Evolutionary conservation across 371 early-diverging fungal genomes (phyloP).

Genomic region (Syncephalis plumigaleata): DNA sequence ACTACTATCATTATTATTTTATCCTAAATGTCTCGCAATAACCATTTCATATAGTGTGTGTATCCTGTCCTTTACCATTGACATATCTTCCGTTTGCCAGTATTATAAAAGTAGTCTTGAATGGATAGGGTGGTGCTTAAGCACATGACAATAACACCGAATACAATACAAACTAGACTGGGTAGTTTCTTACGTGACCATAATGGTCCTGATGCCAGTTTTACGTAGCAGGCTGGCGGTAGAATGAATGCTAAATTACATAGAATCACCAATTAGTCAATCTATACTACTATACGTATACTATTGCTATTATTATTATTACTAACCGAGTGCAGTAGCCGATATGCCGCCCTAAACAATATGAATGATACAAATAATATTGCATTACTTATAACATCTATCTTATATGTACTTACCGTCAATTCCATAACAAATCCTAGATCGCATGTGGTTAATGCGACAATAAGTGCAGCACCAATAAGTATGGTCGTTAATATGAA

Average conservation of each 20-base stretch:
- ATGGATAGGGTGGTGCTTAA: constrained; percentile 27
- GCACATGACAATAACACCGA: constrained; percentile 45
- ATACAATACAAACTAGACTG: constrained; percentile 35
- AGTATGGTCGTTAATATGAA: constrained; percentile 37
- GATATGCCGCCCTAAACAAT: constrained; percentile 30
- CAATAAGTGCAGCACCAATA: constrained; percentile 24
- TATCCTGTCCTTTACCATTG: too few relatives aligned
- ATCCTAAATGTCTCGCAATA: too few relatives aligned
- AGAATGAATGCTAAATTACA: constrained; percentile 62
- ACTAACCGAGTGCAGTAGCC: constrained; percentile 28
- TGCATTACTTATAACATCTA: too few relatives aligned
- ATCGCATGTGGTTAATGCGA: constrained; percentile 47
- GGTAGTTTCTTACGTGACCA: constrained; percentile 23
- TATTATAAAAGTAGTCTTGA: constrained; percentile 5
- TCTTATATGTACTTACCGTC: constrained; percentile 56
- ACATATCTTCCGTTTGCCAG: too few relatives aligned
- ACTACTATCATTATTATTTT: too few relatives aligned
- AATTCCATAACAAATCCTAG: constrained; percentile 59
- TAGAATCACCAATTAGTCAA: too few relatives aligned
- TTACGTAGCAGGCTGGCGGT: constrained; percentile 49
- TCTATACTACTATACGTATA: too few relatives aligned
- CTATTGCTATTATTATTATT: too few relatives aligned
- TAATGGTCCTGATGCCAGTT: constrained; percentile 29
- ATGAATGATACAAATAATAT: too few relatives aligned
- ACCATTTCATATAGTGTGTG: too few relatives aligned